These are phyloP conservation scores for Oropetium thomaeum DNA, from an alignment of 176 grass and related monocot genomes.

Conservation along the genomic window DNA sequence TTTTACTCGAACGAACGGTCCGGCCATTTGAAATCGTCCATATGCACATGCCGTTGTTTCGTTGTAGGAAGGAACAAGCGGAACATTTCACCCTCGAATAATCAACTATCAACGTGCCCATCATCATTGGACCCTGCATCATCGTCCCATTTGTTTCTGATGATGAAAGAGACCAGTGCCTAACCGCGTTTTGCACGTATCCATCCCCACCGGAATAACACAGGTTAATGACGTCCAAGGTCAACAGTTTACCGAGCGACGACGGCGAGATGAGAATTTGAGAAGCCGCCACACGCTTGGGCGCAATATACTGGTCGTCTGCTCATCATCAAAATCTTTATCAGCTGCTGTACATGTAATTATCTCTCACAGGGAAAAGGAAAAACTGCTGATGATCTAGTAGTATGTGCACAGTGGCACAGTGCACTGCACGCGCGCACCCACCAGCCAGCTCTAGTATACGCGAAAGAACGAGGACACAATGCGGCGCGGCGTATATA, in stretches of 20 bases:
- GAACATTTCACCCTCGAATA: neutral
- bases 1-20: no score
- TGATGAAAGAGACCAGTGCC: slow-evolving; percentile 21
- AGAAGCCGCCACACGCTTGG: neutral
- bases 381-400: no score
- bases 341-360: no score
- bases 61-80: no score
- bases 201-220: neutral
- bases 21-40: no score
- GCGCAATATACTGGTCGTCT: no score
- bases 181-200: neutral
- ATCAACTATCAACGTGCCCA: neutral
- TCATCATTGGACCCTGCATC: slow-evolving; percentile 5
- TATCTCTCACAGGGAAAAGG: no score
- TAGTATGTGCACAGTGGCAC: no score
- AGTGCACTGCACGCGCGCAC: no score
- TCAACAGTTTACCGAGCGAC: neutral
- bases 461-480: neutral
- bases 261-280: slow-evolving; percentile 1
- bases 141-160: neutral
- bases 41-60: no score
- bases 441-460: no score
- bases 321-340: no score
- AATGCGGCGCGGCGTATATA: neutral
- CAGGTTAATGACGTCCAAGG: neutral